phyloP scores from a whole-genome alignment of 495 filamentous ascomycete genomes.

The Niebla homalea region DNA sequence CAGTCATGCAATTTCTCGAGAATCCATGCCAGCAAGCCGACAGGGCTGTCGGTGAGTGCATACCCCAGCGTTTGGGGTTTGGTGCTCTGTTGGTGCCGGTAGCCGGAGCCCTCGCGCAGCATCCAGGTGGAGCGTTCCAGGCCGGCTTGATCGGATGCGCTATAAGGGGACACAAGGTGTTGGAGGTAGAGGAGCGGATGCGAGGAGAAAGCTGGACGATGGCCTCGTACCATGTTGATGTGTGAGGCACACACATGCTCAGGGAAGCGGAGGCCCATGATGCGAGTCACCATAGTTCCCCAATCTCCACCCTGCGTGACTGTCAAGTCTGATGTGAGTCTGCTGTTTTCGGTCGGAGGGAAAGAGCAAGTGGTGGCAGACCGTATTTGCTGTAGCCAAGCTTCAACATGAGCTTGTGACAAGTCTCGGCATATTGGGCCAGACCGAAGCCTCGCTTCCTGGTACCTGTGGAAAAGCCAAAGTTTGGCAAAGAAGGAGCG shows the following conservation, averaged over 20 bases:
- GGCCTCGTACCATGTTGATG: constrained; percentile 42
- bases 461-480: constrained; percentile 26
- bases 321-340: constrained; percentile 9
- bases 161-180: constrained; percentile 27
- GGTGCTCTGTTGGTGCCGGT: constrained; percentile 41
- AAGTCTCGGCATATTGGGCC: constrained; percentile 45
- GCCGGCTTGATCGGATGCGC: constrained; percentile 26
- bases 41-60: constrained; percentile 43
- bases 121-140: constrained; percentile 39
- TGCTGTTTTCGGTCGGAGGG: background rate
- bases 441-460: constrained; percentile 37
- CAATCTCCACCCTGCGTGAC: constrained; percentile 56
- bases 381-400: constrained; percentile 56
- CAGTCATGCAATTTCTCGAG: constrained; percentile 58
- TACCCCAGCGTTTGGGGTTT: constrained; percentile 52
- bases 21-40: constrained; percentile 52
- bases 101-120: constrained; percentile 37
- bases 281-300: constrained; percentile 49
- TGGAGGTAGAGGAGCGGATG: constrained; percentile 32
- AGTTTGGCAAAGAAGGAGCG: constrained; percentile 32
- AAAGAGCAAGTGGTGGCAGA: constrained; percentile 6
- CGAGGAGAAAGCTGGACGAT: constrained; percentile 21
- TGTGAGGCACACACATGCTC: constrained; percentile 46
- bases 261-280: constrained; percentile 43
- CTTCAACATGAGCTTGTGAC: constrained; percentile 53